Evolutionary conservation across 805 yeast genomes (phyloP).

Genomic region (fission yeast (Schizosaccharomyces pombe)): DNA sequence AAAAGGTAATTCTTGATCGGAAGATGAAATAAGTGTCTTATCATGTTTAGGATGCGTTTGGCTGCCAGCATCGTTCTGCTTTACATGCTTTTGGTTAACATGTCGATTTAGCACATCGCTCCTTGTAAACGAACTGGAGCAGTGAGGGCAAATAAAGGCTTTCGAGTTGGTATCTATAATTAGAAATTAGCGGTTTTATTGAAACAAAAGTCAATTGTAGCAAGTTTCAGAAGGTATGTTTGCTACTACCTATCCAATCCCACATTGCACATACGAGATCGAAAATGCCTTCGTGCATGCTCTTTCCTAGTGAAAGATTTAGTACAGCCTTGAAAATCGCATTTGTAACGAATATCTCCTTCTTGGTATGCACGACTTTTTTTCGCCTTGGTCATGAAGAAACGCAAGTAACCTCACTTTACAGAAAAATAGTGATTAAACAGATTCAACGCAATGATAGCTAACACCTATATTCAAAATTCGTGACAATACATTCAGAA

Average conservation of each 20-base stretch:
- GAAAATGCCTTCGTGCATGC: background rate
- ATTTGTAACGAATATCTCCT: background rate
- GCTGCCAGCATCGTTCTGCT: background rate
- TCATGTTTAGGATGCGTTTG: background rate
- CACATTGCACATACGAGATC: background rate
- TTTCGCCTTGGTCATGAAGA: background rate
- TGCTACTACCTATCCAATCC: too few species aligned
- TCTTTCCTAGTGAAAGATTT: background rate
- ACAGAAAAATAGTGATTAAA: background rate
- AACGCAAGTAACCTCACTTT: background rate
- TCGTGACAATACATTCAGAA: too few species aligned
- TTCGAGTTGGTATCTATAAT: background rate
- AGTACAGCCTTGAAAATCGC: background rate
- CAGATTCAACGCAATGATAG: background rate
- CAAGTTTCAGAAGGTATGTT: too few species aligned
- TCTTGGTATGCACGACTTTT: background rate
- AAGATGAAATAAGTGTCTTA: background rate
- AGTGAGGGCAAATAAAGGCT: background rate
- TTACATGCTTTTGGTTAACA: background rate
- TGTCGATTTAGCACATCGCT: background rate
- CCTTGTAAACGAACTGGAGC: background rate
- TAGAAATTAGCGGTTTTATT: background rate
- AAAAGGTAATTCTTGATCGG: background rate
- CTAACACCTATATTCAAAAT: background rate
- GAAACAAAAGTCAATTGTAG: background rate